phyloP scores from a whole-genome alignment of 2,329 filamentous ascomycete genomes.

The Fusarium chlamydosporum region DNA sequence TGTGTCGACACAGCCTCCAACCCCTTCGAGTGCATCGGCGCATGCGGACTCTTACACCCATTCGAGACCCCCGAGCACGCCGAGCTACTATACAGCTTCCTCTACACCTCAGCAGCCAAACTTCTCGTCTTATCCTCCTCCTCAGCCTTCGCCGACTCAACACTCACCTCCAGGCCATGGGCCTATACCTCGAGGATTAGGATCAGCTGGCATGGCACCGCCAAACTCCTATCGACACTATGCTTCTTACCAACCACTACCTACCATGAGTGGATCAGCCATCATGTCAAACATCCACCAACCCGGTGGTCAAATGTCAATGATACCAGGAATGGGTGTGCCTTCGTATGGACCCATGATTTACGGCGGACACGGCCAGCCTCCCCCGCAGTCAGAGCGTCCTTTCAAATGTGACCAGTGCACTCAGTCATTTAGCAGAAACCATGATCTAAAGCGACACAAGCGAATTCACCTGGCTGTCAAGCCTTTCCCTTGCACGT shows the following conservation, averaged over 20 bases:
- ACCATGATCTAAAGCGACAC: constrained; percentile 95
- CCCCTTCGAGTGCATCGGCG: constrained; percentile 67
- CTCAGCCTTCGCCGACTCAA: constrained; percentile 57
- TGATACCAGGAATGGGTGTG: constrained; percentile 73
- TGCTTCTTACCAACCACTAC: constrained; percentile 64
- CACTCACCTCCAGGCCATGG: constrained; percentile 63
- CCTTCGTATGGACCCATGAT: constrained; percentile 71
- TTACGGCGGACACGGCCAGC: constrained; percentile 68
- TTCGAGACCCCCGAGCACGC: constrained; percentile 68
- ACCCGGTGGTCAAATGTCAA: constrained; percentile 77
- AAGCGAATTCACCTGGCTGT: constrained; percentile 95
- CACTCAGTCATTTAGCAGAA: constrained; percentile 93
- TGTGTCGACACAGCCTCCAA: constrained; percentile 60
- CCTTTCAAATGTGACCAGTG: constrained; percentile 97
- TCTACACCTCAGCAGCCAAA: constrained; percentile 63
- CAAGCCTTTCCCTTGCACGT: constrained; percentile 92
- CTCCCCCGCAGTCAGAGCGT: constrained; percentile 74
- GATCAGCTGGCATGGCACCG: constrained; percentile 59
- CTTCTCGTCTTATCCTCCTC: constrained; percentile 61
- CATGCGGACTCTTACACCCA: constrained; percentile 70
- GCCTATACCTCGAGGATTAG: constrained; percentile 58
- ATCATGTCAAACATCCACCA: constrained; percentile 85
- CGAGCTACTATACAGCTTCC: constrained; percentile 72
- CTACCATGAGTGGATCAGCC: constrained; percentile 74
- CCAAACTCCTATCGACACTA: constrained; percentile 67